Percentiles rank a stretch among this genome's conserved stretches.
Conservation (phyloP, 306 rosid genomes). For the Prosopis cineraria region DNA sequence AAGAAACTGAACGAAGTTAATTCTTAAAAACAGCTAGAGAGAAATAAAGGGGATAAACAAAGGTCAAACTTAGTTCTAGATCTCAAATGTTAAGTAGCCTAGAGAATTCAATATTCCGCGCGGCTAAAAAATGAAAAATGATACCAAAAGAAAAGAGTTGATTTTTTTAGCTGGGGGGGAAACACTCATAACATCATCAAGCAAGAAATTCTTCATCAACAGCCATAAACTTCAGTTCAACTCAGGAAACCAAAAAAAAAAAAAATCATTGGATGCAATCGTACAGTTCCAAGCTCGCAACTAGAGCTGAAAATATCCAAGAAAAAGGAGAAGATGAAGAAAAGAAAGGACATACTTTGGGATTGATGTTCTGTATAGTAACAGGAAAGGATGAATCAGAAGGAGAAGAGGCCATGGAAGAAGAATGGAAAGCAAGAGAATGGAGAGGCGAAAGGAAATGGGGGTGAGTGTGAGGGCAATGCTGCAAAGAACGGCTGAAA, state of each 20-base stretch:
- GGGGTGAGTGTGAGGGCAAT: background rate
- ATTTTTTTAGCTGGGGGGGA: conserved; percentile 1
- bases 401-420: conserved; percentile 44
- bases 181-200: background rate
- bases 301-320: too few species aligned
- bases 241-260: too few species aligned
- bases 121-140: background rate
- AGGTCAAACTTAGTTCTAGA: conserved; percentile 18
- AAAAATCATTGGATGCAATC: too few species aligned
- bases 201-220: background rate
- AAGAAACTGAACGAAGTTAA: background rate
- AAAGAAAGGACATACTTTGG: conserved; percentile 51
- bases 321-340: background rate
- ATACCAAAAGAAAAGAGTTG: background rate
- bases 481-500: conserved; percentile 44
- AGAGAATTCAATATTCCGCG: background rate
- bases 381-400: conserved; percentile 48
- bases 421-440: conserved; percentile 13
- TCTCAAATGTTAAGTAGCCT: conserved; percentile 18
- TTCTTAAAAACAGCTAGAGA: background rate
- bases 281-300: background rate
- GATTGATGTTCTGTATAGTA: conserved; percentile 63
- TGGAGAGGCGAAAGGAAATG: conserved; percentile 17
- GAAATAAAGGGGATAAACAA: conserved; percentile 12
- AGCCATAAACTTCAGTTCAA: background rate